A percentile compares a stretch with the other conserved stretches of the same genome.
These are phyloP conservation scores for Diplogelasinospora grovesii DNA, from an alignment of 495 filamentous ascomycete genomes.

Conservation along the genomic window DNA sequence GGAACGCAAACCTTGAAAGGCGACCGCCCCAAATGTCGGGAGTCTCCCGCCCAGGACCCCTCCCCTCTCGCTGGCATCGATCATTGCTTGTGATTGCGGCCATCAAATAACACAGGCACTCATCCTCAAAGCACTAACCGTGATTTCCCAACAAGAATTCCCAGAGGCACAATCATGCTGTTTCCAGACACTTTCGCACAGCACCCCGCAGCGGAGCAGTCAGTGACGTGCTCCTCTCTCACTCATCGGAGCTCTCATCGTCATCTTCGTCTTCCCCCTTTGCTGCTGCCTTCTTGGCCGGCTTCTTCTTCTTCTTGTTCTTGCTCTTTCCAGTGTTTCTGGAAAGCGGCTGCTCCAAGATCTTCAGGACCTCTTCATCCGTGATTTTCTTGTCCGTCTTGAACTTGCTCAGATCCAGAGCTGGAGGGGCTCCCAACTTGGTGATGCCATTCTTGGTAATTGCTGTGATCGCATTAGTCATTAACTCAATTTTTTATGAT, in stretches of 20 bases:
- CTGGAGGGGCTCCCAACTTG: conserved; percentile 68
- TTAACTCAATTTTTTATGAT: too few species aligned
- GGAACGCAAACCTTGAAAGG: conserved; percentile 14
- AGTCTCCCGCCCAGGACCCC: conserved; percentile 3
- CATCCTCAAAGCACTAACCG: too few species aligned
- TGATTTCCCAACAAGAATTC: too few species aligned
- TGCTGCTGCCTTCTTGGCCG: conserved; percentile 57
- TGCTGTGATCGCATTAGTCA: conserved; percentile 48
- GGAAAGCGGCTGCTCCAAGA: conserved; percentile 78
- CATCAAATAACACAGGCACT: too few species aligned
- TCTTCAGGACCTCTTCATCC: conserved; percentile 89
- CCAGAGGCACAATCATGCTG: too few species aligned
- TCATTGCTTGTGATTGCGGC: too few species aligned
- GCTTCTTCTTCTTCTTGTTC: conserved; percentile 77
- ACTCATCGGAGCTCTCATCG: conserved; percentile 38
- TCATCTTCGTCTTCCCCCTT: conserved; percentile 25
- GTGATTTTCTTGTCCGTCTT: conserved; percentile 97
- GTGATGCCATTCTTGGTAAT: conserved; percentile 97
- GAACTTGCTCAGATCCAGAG: conserved; percentile 66
- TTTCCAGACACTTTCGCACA: too few species aligned
- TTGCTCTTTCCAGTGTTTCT: conserved; percentile 79
- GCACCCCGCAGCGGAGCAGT: neutral
- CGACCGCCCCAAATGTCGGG: conserved; percentile 4
- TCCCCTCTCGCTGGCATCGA: neutral
- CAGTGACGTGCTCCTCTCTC: neutral